phyloP scores from a whole-genome alignment of 768 basidiomycete species.

The Termitomyces sp. region DNA sequence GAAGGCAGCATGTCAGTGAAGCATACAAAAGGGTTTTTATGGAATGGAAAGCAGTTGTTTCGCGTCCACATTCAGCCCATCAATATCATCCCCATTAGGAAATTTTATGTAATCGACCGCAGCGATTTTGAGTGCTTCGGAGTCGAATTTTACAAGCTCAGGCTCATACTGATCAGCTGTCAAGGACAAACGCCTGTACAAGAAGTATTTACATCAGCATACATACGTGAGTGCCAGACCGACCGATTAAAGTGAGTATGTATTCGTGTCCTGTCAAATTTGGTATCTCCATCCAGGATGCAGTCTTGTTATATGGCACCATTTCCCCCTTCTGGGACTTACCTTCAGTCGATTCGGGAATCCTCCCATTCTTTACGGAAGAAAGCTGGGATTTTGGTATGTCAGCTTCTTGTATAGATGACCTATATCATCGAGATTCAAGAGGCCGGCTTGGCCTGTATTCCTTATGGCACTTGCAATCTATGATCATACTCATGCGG shows the following conservation, averaged over 20 bases:
- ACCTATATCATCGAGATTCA: not conserved
- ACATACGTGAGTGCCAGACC: not conserved
- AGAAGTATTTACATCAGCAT: too few species aligned
- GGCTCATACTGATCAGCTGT: too few species aligned
- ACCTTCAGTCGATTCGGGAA: slow-evolving; percentile 45
- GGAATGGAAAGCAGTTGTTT: not conserved
- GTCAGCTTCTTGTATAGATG: slow-evolving; percentile 16
- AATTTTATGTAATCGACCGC: too few species aligned
- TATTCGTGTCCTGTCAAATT: not conserved
- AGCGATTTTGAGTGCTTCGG: too few species aligned
- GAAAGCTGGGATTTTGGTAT: slow-evolving; percentile 46
- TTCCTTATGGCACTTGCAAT: not conserved
- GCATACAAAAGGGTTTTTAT: not conserved
- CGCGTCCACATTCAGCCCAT: too few species aligned
- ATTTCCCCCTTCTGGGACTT: slow-evolving; percentile 43
- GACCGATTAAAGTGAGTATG: not conserved
- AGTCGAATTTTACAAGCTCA: too few species aligned
- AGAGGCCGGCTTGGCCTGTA: not conserved
- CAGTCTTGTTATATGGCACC: slow-evolving; percentile 13
- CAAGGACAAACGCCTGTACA: too few species aligned
- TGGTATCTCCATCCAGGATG: too few species aligned
- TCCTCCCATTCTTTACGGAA: slow-evolving; percentile 46
- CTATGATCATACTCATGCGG: not conserved
- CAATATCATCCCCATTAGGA: too few species aligned
- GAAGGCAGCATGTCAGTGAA: slow-evolving; percentile 1